Conservation (phyloP, 495 filamentous ascomycete genomes). For the Apodospora peruviana region DNA sequence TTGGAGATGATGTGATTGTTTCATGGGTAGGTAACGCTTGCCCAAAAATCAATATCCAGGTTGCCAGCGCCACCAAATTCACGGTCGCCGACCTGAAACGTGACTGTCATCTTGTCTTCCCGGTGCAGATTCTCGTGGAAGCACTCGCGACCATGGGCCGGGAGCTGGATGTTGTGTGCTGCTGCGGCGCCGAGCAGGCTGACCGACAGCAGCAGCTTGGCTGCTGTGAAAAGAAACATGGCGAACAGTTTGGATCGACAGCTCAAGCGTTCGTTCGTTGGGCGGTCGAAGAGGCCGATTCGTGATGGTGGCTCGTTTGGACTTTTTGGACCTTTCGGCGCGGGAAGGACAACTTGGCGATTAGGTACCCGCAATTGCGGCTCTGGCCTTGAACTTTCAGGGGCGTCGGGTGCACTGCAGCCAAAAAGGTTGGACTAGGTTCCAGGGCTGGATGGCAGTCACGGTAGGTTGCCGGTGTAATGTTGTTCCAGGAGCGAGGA, state of each 20-base stretch:
- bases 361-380: conserved; percentile 20
- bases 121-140: conserved; percentile 91
- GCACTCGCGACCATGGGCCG: conserved; percentile 87
- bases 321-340: not conserved
- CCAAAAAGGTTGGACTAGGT: conserved; percentile 3
- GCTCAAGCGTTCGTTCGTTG: not conserved
- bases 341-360: conserved; percentile 12
- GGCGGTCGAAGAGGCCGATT: not conserved
- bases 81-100: conserved; percentile 94
- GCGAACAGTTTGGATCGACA: not conserved
- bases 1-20: no score
- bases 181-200: conserved; percentile 55
- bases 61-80: conserved; percentile 95
- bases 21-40: no score
- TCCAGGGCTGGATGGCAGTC: no score
- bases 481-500: conserved; percentile 19
- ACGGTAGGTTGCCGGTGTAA: conserved; percentile 14
- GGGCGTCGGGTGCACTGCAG: not conserved
- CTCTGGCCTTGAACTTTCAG: conserved; percentile 8
- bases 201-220: conserved; percentile 58
- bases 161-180: conserved; percentile 93
- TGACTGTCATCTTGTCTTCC: conserved; percentile 97
- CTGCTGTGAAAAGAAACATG: conserved; percentile 30
- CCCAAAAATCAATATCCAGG: conserved; percentile 97
- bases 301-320: not conserved